Evolutionary conservation across 352 stramenopile genomes (phyloP).

Genomic region (Elongisporangium anandrum): DNA sequence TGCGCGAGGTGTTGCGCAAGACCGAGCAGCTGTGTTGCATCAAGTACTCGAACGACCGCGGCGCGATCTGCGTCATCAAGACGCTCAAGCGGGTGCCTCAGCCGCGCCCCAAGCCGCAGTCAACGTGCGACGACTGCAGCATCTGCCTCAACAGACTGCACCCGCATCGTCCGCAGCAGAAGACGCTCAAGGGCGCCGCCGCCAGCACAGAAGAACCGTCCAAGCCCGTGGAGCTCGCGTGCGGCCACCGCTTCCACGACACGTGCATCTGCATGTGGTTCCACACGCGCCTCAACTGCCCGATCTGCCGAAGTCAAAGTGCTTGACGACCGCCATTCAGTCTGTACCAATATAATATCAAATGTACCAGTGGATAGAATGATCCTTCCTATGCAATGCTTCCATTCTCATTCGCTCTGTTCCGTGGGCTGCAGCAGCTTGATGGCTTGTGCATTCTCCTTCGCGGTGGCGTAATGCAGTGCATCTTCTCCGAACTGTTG

Average conservation of each 20-base stretch:
- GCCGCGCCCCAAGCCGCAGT: constrained; percentile 3
- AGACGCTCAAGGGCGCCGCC: background rate
- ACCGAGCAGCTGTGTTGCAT: constrained; percentile 42
- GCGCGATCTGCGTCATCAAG: constrained; percentile 34
- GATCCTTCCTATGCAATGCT: no score
- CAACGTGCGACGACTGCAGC: constrained; percentile 25
- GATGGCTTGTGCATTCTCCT: constrained; percentile 48
- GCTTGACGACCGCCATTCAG: constrained; percentile 1
- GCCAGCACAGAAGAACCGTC: background rate
- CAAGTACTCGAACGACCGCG: constrained; percentile 42
- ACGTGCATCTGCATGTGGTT: constrained; percentile 73
- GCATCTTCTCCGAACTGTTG: constrained; percentile 55
- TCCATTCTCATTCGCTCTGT: background rate
- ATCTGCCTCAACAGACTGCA: constrained; percentile 48
- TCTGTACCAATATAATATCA: no score
- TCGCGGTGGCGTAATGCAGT: constrained; percentile 55
- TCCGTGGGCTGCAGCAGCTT: constrained; percentile 24
- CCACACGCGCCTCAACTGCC: constrained; percentile 53
- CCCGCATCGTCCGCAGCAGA: background rate
- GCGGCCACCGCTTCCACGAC: constrained; percentile 74
- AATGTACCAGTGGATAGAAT: no score
- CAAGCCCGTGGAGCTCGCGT: constrained; percentile 34
- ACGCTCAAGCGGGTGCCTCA: constrained; percentile 29
- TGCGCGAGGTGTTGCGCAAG: constrained; percentile 46
- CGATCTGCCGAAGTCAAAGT: constrained; percentile 37